A percentile compares a stretch with the other conserved stretches of the same genome.
Evolutionary conservation across 192 early-diverging fungal genomes (phyloP).

Genomic region (Physocladia obscura): DNA sequence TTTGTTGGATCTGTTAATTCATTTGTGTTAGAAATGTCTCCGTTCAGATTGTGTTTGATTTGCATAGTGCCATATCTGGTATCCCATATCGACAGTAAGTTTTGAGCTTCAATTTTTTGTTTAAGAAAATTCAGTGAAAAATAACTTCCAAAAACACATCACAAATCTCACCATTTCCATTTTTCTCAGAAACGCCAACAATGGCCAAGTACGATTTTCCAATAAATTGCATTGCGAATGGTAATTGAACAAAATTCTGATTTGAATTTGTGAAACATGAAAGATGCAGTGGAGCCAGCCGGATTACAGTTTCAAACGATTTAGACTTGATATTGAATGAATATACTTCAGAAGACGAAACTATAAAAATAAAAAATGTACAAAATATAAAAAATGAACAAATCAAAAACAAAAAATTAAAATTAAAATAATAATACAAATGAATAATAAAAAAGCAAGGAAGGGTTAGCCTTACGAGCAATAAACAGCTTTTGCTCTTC

Average conservation of each 20-base stretch:
- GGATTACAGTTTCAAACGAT: neutral
- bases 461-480: neutral
- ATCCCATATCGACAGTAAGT: conserved; percentile 28
- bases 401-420: neutral
- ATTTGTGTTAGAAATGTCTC: neutral
- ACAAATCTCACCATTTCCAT: conserved; percentile 7
- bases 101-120: neutral
- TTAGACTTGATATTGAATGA: neutral
- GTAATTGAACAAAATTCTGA: neutral
- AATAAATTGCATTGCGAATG: conserved; percentile 14
- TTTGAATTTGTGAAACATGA: neutral
- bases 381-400: neutral
- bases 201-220: conserved; percentile 20
- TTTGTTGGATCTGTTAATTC: neutral
- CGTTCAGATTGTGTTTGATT: conserved; percentile 9
- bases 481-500: conserved; percentile 13
- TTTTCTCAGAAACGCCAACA: neutral
- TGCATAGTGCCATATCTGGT: conserved; percentile 19
- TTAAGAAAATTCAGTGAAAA: neutral
- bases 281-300: neutral
- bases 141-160: neutral
- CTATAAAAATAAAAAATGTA: neutral
- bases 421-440: neutral
- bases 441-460: neutral
- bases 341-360: conserved; percentile 1